Percentiles rank a stretch among this genome's conserved stretches.
These are phyloP conservation scores for Helenozyma rhizophorensis DNA, from an alignment of 805 yeast genomes.

Conservation along the genomic window DNA sequence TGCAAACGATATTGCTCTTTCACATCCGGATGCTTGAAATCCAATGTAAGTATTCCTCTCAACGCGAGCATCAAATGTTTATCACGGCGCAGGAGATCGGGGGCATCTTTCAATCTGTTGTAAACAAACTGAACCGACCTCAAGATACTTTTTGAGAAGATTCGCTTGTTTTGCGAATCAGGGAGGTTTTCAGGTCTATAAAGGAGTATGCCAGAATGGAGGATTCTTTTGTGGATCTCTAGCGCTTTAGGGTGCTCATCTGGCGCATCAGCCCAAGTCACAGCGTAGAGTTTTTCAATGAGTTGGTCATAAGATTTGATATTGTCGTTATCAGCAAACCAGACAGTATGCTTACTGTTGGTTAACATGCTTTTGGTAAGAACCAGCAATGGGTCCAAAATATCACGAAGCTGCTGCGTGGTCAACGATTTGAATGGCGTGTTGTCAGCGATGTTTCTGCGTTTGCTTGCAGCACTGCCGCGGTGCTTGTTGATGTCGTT, in stretches of 20 bases:
- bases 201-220: conserved; percentile 26
- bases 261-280: conserved; percentile 24
- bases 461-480: conserved; percentile 10
- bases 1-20: conserved; percentile 10
- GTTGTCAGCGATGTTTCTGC: conserved; percentile 17
- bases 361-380: conserved; percentile 22
- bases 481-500: conserved; percentile 25
- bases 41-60: conserved; percentile 15
- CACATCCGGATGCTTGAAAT: conserved; percentile 10
- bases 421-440: conserved; percentile 24
- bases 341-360: conserved; percentile 10
- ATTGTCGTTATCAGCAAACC: conserved; percentile 9
- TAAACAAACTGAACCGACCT: conserved; percentile 24
- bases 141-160: conserved; percentile 15
- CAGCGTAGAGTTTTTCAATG: conserved; percentile 19
- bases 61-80: conserved; percentile 17
- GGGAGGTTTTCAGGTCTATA: conserved; percentile 22
- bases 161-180: conserved; percentile 16
- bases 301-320: conserved; percentile 23
- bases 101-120: conserved; percentile 14
- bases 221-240: conserved; percentile 21
- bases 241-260: conserved; percentile 12
- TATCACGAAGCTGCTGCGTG: conserved; percentile 18
- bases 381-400: conserved; percentile 18
- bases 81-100: conserved; percentile 14